Base-by-base conservation (phyloP, 768 basidiomycete species). In the Phanerochaete carnosa region DNA sequence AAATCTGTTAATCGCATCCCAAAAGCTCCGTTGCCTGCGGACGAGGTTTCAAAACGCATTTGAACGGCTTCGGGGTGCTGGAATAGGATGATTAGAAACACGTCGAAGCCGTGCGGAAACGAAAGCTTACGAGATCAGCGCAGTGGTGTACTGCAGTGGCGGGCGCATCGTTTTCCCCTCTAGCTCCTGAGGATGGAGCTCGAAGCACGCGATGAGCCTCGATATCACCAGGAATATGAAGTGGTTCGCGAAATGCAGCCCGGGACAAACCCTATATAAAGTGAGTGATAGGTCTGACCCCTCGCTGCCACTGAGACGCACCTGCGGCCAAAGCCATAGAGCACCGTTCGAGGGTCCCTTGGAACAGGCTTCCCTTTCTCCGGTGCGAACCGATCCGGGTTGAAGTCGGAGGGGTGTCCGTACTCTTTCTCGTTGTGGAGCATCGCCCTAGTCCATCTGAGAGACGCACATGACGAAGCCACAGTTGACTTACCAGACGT, bases 391-490 rank as follows among this genome's bases (percentile, higher is more conserved):
- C 83, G 72, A 60, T 83, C 81, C 23, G 83, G 83, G 23, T 74
- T 70, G 73, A 82, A 82, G 33, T 64, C 65, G 51, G 77, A 75
- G 1, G 83, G 80, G 39, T 79, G 74, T 6, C 78, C 77, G 75
- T 81, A 83, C 46, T 77, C 73, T 15, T 69, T 68, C 23, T 74
- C 72, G 69, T 84, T 83, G 65, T 81, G 80, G 7, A 79, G 30
- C 22, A 68, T 61, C 25, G 35, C 59, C 29, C 47, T 47, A 28
- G 26, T 30, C 32, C 22, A 49, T 11, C 1, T 9, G 19, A 25
- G 23, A n/a, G 15, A 8, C 23, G 22, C 26, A 19, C 35, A 3
- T 32, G 28, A 3, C 19, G 11, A 12, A 15, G 23, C 7, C n/a
- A 5, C 12, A 28, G 43, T 33, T 45, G 2, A 57, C 58, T 51